phyloP scores from a whole-genome alignment of 208 protist genomes.

The Acanthamoeba divionensis region DNA sequence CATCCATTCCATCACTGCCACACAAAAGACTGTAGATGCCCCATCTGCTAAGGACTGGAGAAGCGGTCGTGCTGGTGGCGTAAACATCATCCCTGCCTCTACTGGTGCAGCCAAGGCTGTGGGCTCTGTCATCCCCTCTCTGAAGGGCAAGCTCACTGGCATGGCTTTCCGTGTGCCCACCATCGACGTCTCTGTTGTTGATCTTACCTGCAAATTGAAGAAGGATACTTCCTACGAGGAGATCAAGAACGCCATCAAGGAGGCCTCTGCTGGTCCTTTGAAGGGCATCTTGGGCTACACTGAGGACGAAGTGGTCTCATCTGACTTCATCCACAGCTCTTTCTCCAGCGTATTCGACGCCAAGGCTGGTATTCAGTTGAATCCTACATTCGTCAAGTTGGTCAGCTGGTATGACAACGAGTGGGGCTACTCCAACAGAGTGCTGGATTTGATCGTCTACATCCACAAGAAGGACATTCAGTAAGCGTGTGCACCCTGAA shows the following conservation, averaged over 20 bases:
- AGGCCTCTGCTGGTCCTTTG: constrained; percentile 86
- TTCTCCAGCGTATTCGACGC: constrained; percentile 97
- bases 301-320: constrained; percentile 97
- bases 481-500: too few relatives aligned
- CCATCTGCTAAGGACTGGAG: constrained; percentile 97
- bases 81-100: constrained; percentile 99
- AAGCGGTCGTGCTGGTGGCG: constrained; percentile 89
- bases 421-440: constrained; percentile 97
- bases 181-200: constrained; percentile 97
- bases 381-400: constrained; percentile 98
- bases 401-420: constrained; percentile 99
- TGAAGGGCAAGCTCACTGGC: constrained; percentile 88
- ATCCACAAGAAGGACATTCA: constrained; percentile 61
- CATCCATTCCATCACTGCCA: constrained; percentile 98
- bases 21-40: constrained; percentile 97
- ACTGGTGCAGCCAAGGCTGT: constrained; percentile 99
- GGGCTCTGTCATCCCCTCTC: constrained; percentile 81
- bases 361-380: constrained; percentile 94
- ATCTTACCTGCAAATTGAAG: constrained; percentile 93
- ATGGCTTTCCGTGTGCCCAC: constrained; percentile 99
- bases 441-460: constrained; percentile 93
- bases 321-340: constrained; percentile 95
- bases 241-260: constrained; percentile 93
- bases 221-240: constrained; percentile 93
- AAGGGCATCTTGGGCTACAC: constrained; percentile 97